Evolutionary conservation across 2,329 filamentous ascomycete genomes (phyloP), one percentile per base, ranked within the genome.

Genomic region (Penicillium polonicum): DNA sequence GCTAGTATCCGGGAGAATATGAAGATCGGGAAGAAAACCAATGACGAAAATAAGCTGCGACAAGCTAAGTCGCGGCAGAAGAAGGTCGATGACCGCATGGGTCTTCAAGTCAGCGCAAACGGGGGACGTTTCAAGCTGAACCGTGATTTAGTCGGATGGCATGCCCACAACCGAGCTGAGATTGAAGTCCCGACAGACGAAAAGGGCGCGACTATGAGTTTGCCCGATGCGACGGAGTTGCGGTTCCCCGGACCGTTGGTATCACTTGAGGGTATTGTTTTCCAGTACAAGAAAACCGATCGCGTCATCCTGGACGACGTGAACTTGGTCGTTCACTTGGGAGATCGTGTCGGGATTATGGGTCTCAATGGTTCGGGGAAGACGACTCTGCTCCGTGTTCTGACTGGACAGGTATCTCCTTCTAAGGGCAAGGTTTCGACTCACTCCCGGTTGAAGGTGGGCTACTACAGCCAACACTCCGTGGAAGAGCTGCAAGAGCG

Each of bases 301-400:
- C 74, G 78, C 5, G 68, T 75, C 1, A 78, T 88, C 10, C 72
- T 94, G 17, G 81, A 85, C 23, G 84, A 86, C 9, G 75, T 92
- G 31, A 84, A 82, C 49, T 74, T 95, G 13, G 87, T 87, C 0
- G 82, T 95, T 13, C 83, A 89, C 58, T 84, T 86, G 70, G 88
- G 90, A 10, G 88, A 91, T 61, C 83, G 90, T 1, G 79, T 93
- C 25, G 91, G 89, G 0, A 81, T 95, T 41, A 80, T 91, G 25
- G 91, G 91, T 0, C 79, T 94, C 43, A 95, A 95, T 70, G 91
- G 91, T 1, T 84, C 85, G 0, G 91, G 91, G 2, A 95, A 95
- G 72, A 91, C 89, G 1, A 94, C 91, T 0, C 78, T 95, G 10
- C 80, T 93, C 57, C 86, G 84, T 48, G 76, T 93, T 4, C 81